Evolutionary conservation across 208 protist genomes (phyloP).

Genomic region (Sergeia podlipaevii): DNA sequence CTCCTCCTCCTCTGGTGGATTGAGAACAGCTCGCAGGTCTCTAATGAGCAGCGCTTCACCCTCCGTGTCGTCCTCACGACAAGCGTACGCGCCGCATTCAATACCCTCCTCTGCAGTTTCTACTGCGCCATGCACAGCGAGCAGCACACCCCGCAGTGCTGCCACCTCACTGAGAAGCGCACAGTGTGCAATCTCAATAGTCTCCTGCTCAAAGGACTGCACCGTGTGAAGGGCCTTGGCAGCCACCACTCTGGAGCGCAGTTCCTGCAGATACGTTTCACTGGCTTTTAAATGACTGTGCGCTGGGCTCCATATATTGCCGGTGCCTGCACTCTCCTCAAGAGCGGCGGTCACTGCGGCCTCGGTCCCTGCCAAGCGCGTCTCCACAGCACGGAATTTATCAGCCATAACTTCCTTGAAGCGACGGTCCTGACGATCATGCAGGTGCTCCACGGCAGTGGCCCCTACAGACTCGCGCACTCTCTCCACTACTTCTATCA

Average conservation of each 20-base stretch:
- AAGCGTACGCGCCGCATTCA: neutral
- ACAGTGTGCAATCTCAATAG: slow-evolving; percentile 50
- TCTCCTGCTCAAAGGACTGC: slow-evolving; percentile 60
- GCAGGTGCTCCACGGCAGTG: too few relatives aligned
- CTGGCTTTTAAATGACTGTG: slow-evolving; percentile 37
- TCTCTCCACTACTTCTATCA: too few relatives aligned
- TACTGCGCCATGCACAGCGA: slow-evolving; percentile 24
- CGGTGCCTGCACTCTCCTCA: slow-evolving; percentile 10
- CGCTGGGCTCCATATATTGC: slow-evolving; percentile 25
- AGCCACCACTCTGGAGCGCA: slow-evolving; percentile 32
- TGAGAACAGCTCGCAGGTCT: slow-evolving; percentile 13
- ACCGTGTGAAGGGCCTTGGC: slow-evolving; percentile 55
- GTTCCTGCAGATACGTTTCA: slow-evolving; percentile 24
- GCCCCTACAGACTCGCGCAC: too few relatives aligned
- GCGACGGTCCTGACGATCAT: too few relatives aligned
- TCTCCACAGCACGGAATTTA: slow-evolving; percentile 3
- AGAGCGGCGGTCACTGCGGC: slow-evolving; percentile 8
- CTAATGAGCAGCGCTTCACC: slow-evolving; percentile 21
- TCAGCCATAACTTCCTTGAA: too few relatives aligned
- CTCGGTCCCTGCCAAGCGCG: slow-evolving; percentile 7
- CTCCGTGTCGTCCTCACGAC: slow-evolving; percentile 14
- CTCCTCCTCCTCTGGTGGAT: slow-evolving; percentile 3
- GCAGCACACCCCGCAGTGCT: slow-evolving; percentile 44
- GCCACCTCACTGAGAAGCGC: slow-evolving; percentile 48
- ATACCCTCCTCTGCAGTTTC: slow-evolving; percentile 3